Conservation (phyloP, 495 filamentous ascomycete species). For the Tuber brumale region DNA sequence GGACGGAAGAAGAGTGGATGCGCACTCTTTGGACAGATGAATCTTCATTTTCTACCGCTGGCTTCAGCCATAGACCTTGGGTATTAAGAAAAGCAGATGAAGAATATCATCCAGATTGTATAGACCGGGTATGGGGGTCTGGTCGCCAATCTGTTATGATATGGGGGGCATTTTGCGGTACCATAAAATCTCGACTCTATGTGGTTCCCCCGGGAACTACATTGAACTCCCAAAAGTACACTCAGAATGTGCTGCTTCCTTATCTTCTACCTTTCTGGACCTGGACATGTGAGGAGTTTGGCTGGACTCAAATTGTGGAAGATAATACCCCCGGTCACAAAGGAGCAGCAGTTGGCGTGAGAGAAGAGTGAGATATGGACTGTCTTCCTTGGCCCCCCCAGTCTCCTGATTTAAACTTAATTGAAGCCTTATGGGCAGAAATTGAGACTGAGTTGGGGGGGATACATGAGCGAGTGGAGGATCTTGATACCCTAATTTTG, state of each 20-base stretch:
- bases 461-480: neutral
- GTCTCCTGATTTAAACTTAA: slow-evolving; percentile 24
- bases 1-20: slow-evolving; percentile 18
- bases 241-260: neutral
- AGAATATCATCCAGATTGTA: slow-evolving; percentile 21
- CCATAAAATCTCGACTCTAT: slow-evolving; percentile 17
- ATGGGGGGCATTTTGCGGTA: slow-evolving; percentile 25
- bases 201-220: slow-evolving; percentile 12
- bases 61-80: slow-evolving; percentile 8
- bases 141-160: slow-evolving; percentile 11
- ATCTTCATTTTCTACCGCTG: slow-evolving; percentile 14
- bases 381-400: slow-evolving; percentile 12
- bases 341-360: slow-evolving; percentile 1
- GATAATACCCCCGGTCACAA: slow-evolving; percentile 23
- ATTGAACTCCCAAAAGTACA: slow-evolving; percentile 18
- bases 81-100: slow-evolving; percentile 11
- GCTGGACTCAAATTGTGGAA: slow-evolving; percentile 14
- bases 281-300: slow-evolving; percentile 12
- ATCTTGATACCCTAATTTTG: slow-evolving; percentile 2
- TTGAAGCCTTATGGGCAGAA: slow-evolving; percentile 13
- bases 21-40: slow-evolving; percentile 22
- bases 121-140: slow-evolving; percentile 14
- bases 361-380: slow-evolving; percentile 10
- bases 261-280: slow-evolving; percentile 24
- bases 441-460: neutral